Evolutionary conservation across 2,329 filamentous ascomycete genomes (phyloP).

Genomic region (Aspergillus costaricaensis): DNA sequence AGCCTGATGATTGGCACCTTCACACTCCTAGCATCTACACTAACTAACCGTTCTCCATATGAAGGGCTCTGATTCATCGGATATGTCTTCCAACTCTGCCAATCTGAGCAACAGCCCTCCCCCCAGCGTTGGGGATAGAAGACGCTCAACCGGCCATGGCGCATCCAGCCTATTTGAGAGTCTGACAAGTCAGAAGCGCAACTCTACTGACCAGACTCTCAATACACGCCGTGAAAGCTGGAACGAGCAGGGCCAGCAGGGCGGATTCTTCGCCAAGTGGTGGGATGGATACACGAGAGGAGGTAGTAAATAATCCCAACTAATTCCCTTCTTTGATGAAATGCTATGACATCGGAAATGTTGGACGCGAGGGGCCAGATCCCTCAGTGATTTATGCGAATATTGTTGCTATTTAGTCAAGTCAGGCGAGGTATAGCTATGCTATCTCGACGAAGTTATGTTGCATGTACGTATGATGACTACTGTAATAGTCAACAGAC

Average conservation of each 20-base stretch:
- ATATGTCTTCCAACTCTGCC: constrained; percentile 27
- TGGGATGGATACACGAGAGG: constrained; percentile 46
- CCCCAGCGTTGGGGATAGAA: constrained; percentile 26
- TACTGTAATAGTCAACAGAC: background rate
- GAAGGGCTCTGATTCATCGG: constrained; percentile 34
- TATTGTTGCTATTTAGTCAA: background rate
- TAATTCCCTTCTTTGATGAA: background rate
- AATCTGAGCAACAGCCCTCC: constrained; percentile 18
- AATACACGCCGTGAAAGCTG: constrained; percentile 45
- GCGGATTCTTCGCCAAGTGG: constrained; percentile 42
- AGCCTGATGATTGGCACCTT: background rate
- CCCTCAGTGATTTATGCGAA: background rate
- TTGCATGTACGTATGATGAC: background rate
- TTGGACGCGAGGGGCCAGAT: no score
- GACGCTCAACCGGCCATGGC: constrained; percentile 31
- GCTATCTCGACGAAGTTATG: background rate
- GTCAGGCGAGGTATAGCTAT: background rate
- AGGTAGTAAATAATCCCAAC: constrained; percentile 22
- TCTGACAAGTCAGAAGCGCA: constrained; percentile 49
- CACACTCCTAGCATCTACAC: background rate
- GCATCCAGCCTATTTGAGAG: constrained; percentile 29
- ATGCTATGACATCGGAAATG: background rate
- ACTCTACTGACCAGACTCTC: constrained; percentile 38
- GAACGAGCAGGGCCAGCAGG: constrained; percentile 45
- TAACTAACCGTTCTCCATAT: background rate